Percentiles rank a stretch among this genome's conserved stretches.
phyloP scores from a whole-genome alignment of 208 protist genomes.

The Naegleria fowleri region DNA sequence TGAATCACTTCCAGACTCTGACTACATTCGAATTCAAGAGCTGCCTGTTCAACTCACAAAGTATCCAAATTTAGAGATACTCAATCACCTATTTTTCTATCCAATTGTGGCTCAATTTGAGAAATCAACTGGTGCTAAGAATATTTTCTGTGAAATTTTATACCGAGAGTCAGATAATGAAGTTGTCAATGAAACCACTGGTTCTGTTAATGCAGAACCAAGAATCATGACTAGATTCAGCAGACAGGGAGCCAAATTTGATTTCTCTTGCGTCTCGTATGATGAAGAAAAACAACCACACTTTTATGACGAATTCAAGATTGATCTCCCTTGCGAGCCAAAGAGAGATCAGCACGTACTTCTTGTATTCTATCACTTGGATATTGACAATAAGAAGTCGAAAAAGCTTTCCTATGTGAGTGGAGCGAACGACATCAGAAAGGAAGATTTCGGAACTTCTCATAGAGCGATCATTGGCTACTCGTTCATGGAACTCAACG shows the following conservation, averaged over 20 bases:
- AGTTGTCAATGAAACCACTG: neutral
- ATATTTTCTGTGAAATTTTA: neutral
- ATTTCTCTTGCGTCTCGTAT: neutral
- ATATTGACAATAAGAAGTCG: neutral
- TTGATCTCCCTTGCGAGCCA: neutral
- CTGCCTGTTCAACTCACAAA: neutral
- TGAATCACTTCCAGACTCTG: neutral
- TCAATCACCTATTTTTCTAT: neutral
- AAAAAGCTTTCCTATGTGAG: neutral
- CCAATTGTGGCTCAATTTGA: neutral
- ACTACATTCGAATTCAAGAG: neutral
- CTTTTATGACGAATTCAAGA: constrained; percentile 29
- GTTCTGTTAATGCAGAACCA: neutral
- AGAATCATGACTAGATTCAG: neutral
- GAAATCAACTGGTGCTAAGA: neutral
- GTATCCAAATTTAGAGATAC: neutral
- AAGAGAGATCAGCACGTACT: constrained; percentile 4
- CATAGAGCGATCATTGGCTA: neutral
- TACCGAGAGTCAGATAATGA: neutral
- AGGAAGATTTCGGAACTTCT: neutral
- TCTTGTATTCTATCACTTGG: constrained; percentile 8
- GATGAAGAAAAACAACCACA: constrained; percentile 1
- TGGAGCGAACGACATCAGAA: neutral
- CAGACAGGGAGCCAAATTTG: neutral
- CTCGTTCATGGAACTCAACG: neutral